A percentile compares a stretch with the other conserved stretches of the same genome.
Conservation (phyloP, 345 rosid genomes). For the Rhodamnia rubescens region DNA sequence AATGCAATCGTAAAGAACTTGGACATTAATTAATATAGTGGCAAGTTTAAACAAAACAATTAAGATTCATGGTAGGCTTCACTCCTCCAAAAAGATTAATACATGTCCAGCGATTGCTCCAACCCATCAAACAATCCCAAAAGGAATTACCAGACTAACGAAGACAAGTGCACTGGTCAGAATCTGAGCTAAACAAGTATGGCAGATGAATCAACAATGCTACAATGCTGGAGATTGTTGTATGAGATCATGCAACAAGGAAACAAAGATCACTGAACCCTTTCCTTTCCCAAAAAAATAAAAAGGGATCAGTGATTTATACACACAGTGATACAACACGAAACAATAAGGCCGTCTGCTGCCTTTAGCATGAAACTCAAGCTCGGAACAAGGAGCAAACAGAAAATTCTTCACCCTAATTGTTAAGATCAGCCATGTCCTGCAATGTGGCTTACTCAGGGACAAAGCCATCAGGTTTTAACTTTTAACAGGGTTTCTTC, state of each 20-base stretch:
- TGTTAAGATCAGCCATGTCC: not conserved
- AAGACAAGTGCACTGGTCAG: not conserved
- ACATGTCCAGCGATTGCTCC: not conserved
- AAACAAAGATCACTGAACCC: not conserved
- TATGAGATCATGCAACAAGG: not conserved
- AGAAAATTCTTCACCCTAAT: not conserved
- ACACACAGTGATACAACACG: not conserved
- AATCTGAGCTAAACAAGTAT: not conserved
- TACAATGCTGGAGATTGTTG: not conserved
- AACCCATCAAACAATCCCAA: not conserved
- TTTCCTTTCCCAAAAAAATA: not conserved
- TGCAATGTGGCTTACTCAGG: not conserved
- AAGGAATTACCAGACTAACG: not conserved
- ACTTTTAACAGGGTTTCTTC: constrained; percentile 9
- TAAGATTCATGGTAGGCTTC: not conserved
- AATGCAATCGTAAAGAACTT: not conserved
- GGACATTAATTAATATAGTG: not conserved
- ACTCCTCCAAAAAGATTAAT: not conserved
- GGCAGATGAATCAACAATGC: not conserved
- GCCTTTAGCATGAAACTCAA: not conserved
- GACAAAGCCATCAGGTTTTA: not conserved
- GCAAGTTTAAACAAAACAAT: not conserved
- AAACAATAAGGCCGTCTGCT: not conserved
- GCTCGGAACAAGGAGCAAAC: not conserved
- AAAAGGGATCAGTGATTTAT: not conserved